Conservation (phyloP, 2,329 filamentous ascomycete genomes). For the Colletotrichum musae region DNA sequence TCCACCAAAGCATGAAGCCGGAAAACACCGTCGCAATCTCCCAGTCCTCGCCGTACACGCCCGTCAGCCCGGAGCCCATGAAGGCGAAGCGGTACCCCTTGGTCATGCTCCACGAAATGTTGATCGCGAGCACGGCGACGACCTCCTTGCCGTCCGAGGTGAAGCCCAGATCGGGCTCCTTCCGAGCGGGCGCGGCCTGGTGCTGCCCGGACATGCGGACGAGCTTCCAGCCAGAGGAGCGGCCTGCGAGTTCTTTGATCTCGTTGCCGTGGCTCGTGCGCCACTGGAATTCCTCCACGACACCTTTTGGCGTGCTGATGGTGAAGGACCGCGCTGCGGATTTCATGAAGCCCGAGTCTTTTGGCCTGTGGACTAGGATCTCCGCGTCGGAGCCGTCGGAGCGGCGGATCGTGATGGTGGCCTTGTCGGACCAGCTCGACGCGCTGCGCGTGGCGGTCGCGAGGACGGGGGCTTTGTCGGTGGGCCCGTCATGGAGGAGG, state of each 20-base stretch:
- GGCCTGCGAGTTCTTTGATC: conserved; percentile 31
- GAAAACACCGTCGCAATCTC: conserved; percentile 22
- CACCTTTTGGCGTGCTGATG: background rate
- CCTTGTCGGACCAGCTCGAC: background rate
- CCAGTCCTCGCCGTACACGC: conserved; percentile 36
- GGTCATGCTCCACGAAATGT: conserved; percentile 36
- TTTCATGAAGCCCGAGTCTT: conserved; percentile 11
- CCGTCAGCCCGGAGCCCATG: conserved; percentile 39
- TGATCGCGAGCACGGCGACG: conserved; percentile 40
- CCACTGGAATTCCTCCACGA: conserved; percentile 39
- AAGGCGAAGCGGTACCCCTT: conserved; percentile 36
- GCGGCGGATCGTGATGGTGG: conserved; percentile 20
- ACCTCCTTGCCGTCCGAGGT: conserved; percentile 41
- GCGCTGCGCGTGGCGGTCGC: conserved; percentile 11
- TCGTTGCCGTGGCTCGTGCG: conserved; percentile 31
- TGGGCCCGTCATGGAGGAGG: conserved; percentile 26
- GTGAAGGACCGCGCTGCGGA: conserved; percentile 13
- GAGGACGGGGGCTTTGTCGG: conserved; percentile 14
- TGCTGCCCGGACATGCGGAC: conserved; percentile 25
- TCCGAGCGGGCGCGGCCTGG: background rate
- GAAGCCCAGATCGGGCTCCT: conserved; percentile 17
- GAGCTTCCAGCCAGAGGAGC: conserved; percentile 41
- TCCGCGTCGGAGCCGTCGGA: background rate
- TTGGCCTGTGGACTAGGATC: conserved; percentile 5
- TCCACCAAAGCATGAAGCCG: conserved; percentile 33